A percentile compares a stretch with the other conserved stretches of the same genome.
Evolutionary conservation across 192 early-diverging fungal genomes (phyloP).

Genomic region (Coemansia sp.): DNA sequence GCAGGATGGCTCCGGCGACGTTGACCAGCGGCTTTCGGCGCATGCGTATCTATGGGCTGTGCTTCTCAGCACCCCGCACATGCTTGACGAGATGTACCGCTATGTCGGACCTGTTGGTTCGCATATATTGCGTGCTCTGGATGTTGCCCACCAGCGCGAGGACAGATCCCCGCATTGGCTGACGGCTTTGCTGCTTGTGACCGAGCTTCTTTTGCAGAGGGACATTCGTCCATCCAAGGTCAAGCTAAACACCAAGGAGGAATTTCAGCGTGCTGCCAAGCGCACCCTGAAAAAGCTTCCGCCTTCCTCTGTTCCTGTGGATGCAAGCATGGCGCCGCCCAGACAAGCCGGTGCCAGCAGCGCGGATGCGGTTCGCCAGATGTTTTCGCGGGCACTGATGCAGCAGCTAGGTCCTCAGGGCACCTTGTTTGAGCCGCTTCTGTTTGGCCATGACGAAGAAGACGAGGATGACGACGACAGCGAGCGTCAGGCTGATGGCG

Average conservation of each 20-base stretch:
- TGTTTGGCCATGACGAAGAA: slow-evolving; percentile 4
- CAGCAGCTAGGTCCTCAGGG: not conserved
- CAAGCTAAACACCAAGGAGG: slow-evolving; percentile 31
- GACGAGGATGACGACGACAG: slow-evolving; percentile 7
- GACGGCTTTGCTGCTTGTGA: slow-evolving; percentile 39
- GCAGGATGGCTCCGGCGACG: not conserved
- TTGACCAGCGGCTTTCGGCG: slow-evolving; percentile 39
- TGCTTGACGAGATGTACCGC: slow-evolving; percentile 45
- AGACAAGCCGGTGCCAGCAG: not conserved
- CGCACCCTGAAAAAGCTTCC: slow-evolving; percentile 49
- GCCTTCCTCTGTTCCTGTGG: slow-evolving; percentile 27
- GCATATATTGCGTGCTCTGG: slow-evolving; percentile 37
- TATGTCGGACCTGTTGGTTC: slow-evolving; percentile 11
- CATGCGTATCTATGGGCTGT: slow-evolving; percentile 52
- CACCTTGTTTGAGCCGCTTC: slow-evolving; percentile 28
- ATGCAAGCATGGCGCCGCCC: slow-evolving; percentile 10
- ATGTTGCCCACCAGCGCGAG: slow-evolving; percentile 25
- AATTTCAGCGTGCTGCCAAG: slow-evolving; percentile 40
- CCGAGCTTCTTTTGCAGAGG: slow-evolving; percentile 46
- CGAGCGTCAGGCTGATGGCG: not conserved
- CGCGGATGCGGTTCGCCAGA: not conserved
- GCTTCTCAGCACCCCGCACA: slow-evolving; percentile 30
- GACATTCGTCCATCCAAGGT: slow-evolving; percentile 31
- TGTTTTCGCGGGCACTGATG: slow-evolving; percentile 10
- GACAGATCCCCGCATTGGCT: slow-evolving; percentile 38